Evolutionary conservation across 2,329 filamentous ascomycete species (phyloP).

Genomic region (Leptographium radiaticola): DNA sequence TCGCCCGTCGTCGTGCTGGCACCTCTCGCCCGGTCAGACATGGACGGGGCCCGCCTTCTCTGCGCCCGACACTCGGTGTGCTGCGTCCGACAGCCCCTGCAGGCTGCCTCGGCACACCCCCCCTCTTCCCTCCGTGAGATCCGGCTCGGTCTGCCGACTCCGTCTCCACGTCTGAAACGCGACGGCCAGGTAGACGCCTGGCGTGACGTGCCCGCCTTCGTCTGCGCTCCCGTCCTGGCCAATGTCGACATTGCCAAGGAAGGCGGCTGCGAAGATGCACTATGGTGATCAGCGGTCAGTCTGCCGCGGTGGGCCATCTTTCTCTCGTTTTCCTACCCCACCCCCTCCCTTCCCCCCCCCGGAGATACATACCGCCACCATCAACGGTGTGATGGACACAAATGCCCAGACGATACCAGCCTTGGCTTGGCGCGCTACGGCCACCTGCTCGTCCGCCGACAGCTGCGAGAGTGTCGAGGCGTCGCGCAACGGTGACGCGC

Average conservation of each 20-base stretch:
- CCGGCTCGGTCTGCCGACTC: background rate
- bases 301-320: too few species aligned
- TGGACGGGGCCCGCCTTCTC: background rate
- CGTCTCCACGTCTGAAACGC: background rate
- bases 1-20: too few species aligned
- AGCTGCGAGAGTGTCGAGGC: conserved; percentile 17
- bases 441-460: background rate
- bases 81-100: background rate
- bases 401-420: conserved; percentile 52
- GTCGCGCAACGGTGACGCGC: conserved; percentile 16
- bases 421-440: background rate
- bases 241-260: conserved; percentile 22
- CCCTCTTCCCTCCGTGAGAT: background rate
- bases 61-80: background rate
- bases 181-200: conserved; percentile 4
- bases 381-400: conserved; percentile 46
- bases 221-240: background rate
- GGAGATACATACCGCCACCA: conserved; percentile 25
- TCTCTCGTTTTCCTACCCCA: too few species aligned
- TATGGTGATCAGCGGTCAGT: background rate
- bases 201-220: background rate
- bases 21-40: too few species aligned
- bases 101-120: background rate
- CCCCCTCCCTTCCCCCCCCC: background rate
- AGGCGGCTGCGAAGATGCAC: conserved; percentile 16